A percentile compares a stretch with the other conserved stretches of the same genome.
phyloP scores from a whole-genome alignment of 768 basidiomycete species.

The Mycena vitilis region DNA sequence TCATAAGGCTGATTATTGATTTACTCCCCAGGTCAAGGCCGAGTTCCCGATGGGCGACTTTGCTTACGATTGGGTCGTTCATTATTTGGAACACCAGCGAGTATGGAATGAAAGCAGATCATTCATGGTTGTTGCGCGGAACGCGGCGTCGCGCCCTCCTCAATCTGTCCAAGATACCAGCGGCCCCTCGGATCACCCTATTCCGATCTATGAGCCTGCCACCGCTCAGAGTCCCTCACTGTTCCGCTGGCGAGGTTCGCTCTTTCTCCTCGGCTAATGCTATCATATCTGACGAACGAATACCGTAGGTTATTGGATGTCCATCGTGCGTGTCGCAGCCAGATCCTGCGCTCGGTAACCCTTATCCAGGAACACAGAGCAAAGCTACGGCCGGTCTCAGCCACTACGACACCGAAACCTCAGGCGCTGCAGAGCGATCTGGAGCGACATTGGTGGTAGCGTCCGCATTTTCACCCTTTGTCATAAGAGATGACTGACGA shows the following conservation, averaged over 20 bases:
- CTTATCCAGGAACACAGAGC: not conserved
- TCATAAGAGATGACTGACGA: not conserved
- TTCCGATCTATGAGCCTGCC: slow-evolving; percentile 28
- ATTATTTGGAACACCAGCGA: slow-evolving; percentile 28
- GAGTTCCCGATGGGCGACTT: slow-evolving; percentile 26
- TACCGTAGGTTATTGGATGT: slow-evolving; percentile 27
- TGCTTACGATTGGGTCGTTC: slow-evolving; percentile 28
- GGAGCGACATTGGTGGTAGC: slow-evolving; percentile 16
- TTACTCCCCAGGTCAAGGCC: slow-evolving; percentile 22
- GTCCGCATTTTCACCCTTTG: not conserved
- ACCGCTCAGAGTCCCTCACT: slow-evolving; percentile 23
- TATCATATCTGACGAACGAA: too few relatives aligned
- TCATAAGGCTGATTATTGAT: not conserved
- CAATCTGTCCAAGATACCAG: not conserved
- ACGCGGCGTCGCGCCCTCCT: slow-evolving; percentile 5
- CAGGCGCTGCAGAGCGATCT: not conserved
- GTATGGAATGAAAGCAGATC: slow-evolving; percentile 32
- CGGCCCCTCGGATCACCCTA: slow-evolving; percentile 4
- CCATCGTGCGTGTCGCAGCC: slow-evolving; percentile 6
- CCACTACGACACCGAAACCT: slow-evolving; percentile 26
- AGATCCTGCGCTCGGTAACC: not conserved
- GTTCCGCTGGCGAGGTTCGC: slow-evolving; percentile 24
- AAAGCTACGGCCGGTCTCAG: slow-evolving; percentile 21
- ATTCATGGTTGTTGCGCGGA: slow-evolving; percentile 33
- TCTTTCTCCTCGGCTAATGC: too few relatives aligned